A percentile compares a stretch with the other conserved stretches of the same genome.
Evolutionary conservation across 148 eudicot genomes (phyloP).

Genomic region (Fagopyrum tataricum): DNA sequence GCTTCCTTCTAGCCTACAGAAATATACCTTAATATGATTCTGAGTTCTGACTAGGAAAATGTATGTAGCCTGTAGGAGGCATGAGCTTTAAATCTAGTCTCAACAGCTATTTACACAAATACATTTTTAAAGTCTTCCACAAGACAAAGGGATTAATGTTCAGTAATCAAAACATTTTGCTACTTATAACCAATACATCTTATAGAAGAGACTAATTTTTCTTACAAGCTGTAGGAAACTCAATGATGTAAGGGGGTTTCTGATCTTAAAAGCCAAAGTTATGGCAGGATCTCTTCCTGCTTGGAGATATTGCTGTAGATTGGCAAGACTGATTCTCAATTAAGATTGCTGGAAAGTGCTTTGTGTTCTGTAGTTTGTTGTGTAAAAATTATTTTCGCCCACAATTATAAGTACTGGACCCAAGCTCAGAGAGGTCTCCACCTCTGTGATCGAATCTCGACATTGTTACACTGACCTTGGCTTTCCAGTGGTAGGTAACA

Average conservation of each 20-base stretch:
- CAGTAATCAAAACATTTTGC: background rate
- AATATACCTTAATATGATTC: background rate
- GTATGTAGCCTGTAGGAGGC: background rate
- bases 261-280: background rate
- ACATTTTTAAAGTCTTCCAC: background rate
- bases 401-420: background rate
- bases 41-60: background rate
- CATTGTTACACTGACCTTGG: background rate
- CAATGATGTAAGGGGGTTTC: background rate
- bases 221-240: background rate
- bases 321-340: background rate
- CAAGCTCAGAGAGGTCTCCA: background rate
- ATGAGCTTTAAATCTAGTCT: background rate
- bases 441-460: background rate
- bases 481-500: background rate
- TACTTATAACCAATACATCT: background rate
- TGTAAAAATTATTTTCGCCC: background rate
- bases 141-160: background rate
- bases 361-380: background rate
- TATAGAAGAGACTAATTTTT: background rate
- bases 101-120: no score
- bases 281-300: background rate
- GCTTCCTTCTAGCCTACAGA: background rate
- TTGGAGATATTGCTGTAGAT: background rate
- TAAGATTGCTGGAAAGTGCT: background rate